Evolutionary conservation across 108 stramenopile species (phyloP).

Genomic region (Nitzschia sp.): DNA sequence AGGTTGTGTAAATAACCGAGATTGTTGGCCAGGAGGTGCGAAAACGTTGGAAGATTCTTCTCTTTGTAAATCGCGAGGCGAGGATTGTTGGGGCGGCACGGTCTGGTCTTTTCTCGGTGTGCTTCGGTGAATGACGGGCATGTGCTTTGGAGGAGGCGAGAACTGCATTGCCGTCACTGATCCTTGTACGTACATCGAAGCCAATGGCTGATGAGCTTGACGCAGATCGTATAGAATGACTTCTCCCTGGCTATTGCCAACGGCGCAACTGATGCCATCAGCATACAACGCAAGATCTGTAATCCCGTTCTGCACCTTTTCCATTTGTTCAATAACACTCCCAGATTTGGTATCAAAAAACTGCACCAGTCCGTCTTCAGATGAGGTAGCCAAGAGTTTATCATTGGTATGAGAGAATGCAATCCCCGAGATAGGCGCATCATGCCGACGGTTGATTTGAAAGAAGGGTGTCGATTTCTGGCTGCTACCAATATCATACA

Average conservation of each 20-base stretch:
- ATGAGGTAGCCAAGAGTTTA: constrained; percentile 24
- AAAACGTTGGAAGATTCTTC: not conserved
- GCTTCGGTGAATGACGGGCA: not conserved
- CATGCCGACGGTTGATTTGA: constrained; percentile 19
- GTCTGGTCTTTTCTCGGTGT: not conserved
- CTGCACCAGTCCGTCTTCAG: constrained; percentile 32
- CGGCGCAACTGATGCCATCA: constrained; percentile 38
- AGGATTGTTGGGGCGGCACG: no score
- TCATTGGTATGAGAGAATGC: constrained; percentile 39
- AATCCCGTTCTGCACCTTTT: constrained; percentile 2
- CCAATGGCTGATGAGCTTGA: not conserved
- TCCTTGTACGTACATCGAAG: constrained; percentile 13
- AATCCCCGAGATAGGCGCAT: constrained; percentile 27
- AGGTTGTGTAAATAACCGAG: not conserved
- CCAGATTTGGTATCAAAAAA: constrained; percentile 31
- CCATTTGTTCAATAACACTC: constrained; percentile 20
- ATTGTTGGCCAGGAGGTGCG: not conserved
- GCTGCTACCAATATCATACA: constrained; percentile 26
- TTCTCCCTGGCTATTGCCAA: constrained; percentile 35
- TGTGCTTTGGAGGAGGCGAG: constrained; percentile 32
- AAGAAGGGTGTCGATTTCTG: constrained; percentile 9
- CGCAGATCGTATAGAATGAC: constrained; percentile 40
- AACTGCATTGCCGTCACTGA: constrained; percentile 25
- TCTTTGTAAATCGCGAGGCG: no score
- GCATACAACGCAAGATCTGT: constrained; percentile 21